Evolutionary conservation across 2,329 filamentous ascomycete species (phyloP).

Genomic region (Neonectria sp.): DNA sequence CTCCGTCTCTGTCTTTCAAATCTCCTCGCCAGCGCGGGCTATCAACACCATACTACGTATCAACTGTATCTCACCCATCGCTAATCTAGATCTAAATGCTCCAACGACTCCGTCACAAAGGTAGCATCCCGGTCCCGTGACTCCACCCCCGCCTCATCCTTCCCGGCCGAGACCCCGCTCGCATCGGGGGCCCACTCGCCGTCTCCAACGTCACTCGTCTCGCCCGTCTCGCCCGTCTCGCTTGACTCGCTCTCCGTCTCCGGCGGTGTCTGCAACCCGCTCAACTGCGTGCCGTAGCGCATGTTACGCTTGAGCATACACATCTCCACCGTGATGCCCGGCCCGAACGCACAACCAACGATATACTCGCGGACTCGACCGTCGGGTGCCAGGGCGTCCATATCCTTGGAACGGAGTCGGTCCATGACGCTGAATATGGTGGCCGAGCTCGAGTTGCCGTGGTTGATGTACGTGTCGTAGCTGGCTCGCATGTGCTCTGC

Average conservation of each 20-base stretch:
- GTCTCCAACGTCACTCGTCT: slow-evolving; percentile 47
- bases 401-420: slow-evolving; percentile 70
- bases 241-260: slow-evolving; percentile 68
- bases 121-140: slow-evolving; percentile 34
- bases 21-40: not conserved
- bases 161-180: slow-evolving; percentile 32
- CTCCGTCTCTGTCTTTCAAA: not conserved
- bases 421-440: slow-evolving; percentile 79
- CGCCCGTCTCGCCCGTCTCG: slow-evolving; percentile 63
- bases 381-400: slow-evolving; percentile 69
- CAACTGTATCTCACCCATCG: not conserved
- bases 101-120: slow-evolving; percentile 42
- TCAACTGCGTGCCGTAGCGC: slow-evolving; percentile 34
- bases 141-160: slow-evolving; percentile 28
- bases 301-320: slow-evolving; percentile 70
- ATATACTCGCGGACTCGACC: slow-evolving; percentile 70
- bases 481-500: slow-evolving; percentile 78
- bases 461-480: slow-evolving; percentile 77
- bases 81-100: slow-evolving; percentile 47
- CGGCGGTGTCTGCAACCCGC: slow-evolving; percentile 66
- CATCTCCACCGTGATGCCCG: slow-evolving; percentile 79
- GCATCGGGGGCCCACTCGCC: slow-evolving; percentile 36
- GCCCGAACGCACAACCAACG: slow-evolving; percentile 79
- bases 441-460: slow-evolving; percentile 79
- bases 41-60: not conserved